Base-by-base conservation (phyloP, 2,329 filamentous ascomycete genomes). In the Fusarium pseudoanthophilum region DNA sequence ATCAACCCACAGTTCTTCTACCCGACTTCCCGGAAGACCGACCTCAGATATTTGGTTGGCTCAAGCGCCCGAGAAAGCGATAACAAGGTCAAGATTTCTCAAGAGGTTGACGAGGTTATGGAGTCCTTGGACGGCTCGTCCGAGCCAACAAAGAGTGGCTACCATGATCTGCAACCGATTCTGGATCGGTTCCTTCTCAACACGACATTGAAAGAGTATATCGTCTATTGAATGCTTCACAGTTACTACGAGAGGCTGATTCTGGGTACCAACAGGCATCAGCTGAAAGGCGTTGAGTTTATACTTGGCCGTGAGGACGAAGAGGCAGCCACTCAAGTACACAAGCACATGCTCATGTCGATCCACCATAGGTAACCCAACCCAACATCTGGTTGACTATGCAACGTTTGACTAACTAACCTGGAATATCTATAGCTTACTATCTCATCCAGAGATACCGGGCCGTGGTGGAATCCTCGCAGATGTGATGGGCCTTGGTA, bases 341-440 rank as follows among this genome's bases (percentile, higher is more conserved):
- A 68, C 2, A 26, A 10, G 16, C 24, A 15, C 3, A 46, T 58
- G 24, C 48, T 69, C 1, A 9, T 55, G 2, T 39, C n/a, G 4
- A 64, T 69, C 9, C 32, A 57, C 3, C 21, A 63, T 1, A 51
- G 32, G 58, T 67, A 52, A 4, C 6, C 0, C 5, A 2, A 20
- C 0, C 4, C 11, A 2, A 6, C 1, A 21, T 34, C 5, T 14
- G 4, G 1, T 6, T 24, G 5, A 13, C 3, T 13, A 10, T 4
- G 11, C 4, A 26, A 20, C 15, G 5, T 0, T 2, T 2, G 7
- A 6, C 15, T 30, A 1, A 55, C 43, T 3, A 15, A 15, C 11
- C 0, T 5, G 21, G 4, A n/a, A 40, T 40, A 9, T n/a, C 2
- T 15, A 4, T 0, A 45, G 39, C 11, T 20, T 64, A 2, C 1